These are phyloP conservation scores for Lathyrus oleraceus DNA, from an alignment of 306 rosid species.

Conservation along the genomic window DNA sequence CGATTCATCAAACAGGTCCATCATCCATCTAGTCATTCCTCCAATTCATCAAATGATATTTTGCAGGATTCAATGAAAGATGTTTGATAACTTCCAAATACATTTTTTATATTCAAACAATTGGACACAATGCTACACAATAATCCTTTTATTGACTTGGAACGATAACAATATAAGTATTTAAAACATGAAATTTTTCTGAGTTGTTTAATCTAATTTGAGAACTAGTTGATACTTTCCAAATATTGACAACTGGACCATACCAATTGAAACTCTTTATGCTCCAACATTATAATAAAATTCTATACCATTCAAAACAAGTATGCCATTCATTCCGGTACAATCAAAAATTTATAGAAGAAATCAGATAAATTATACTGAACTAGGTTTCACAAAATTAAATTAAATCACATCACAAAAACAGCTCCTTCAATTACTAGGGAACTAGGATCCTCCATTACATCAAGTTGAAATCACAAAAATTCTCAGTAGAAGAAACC, in stretches of 20 bases:
- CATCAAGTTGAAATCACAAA: constrained; percentile 16
- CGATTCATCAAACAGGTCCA: too few species aligned
- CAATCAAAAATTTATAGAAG: constrained; percentile 6
- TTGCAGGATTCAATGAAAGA: too few species aligned
- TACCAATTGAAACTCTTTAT: background rate
- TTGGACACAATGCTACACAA: too few species aligned
- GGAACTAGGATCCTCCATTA: constrained; percentile 17
- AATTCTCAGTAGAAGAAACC: constrained; percentile 46
- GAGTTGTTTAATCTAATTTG: background rate
- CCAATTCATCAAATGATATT: background rate
- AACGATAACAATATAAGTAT: background rate
- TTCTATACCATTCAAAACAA: background rate
- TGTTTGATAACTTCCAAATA: too few species aligned
- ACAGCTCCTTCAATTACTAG: constrained; percentile 22
- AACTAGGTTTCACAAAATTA: constrained; percentile 26
- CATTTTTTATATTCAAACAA: too few species aligned
- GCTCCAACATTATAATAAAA: background rate
- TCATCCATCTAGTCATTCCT: too few species aligned
- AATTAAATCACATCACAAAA: constrained; percentile 17
- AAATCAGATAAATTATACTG: constrained; percentile 8
- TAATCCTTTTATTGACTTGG: background rate
- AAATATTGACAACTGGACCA: background rate
- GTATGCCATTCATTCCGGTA: constrained; percentile 10
- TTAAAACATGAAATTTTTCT: background rate
- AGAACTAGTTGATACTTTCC: background rate